These are phyloP conservation scores for Apium graveolens DNA, from an alignment of 129 eudicot species.

Conservation along the genomic window DNA sequence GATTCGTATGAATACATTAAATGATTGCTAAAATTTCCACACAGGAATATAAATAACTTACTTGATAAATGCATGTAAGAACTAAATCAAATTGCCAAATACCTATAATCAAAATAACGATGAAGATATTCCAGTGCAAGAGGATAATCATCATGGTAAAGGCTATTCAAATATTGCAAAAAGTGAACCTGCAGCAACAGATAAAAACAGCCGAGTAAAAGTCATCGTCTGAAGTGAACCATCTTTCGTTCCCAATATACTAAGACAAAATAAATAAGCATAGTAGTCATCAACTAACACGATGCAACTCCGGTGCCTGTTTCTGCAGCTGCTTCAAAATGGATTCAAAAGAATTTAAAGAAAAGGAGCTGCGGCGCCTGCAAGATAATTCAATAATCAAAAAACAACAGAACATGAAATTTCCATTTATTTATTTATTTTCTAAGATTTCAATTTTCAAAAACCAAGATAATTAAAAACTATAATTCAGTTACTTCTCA, in stretches of 20 bases:
- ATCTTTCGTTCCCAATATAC: background rate
- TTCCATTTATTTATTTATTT: background rate
- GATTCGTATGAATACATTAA: background rate
- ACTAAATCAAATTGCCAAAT: constrained; percentile 4
- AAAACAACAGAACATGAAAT: background rate
- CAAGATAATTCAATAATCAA: background rate
- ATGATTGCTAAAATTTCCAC: background rate
- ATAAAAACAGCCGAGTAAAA: background rate
- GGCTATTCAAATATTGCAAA: constrained; percentile 77
- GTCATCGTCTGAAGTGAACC: constrained; percentile 1
- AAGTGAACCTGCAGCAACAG: constrained; percentile 62
- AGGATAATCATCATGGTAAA: constrained; percentile 83
- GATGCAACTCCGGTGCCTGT: constrained; percentile 87
- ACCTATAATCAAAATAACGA: constrained; percentile 98
- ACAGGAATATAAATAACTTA: background rate
- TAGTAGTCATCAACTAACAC: constrained; percentile 39
- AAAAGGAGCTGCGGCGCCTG: constrained; percentile 87
- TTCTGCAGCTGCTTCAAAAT: constrained; percentile 73
- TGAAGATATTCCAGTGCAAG: constrained; percentile 89
- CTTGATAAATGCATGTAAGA: background rate
- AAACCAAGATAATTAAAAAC: background rate
- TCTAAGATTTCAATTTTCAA: background rate
- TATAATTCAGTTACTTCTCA: constrained; percentile 49
- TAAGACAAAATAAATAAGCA: background rate
- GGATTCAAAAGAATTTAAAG: constrained; percentile 73